Percentiles rank a stretch among this genome's conserved stretches.
Evolutionary conservation across 257 asterid genomes (phyloP).

Genomic region (Salvia miltiorrhiza): DNA sequence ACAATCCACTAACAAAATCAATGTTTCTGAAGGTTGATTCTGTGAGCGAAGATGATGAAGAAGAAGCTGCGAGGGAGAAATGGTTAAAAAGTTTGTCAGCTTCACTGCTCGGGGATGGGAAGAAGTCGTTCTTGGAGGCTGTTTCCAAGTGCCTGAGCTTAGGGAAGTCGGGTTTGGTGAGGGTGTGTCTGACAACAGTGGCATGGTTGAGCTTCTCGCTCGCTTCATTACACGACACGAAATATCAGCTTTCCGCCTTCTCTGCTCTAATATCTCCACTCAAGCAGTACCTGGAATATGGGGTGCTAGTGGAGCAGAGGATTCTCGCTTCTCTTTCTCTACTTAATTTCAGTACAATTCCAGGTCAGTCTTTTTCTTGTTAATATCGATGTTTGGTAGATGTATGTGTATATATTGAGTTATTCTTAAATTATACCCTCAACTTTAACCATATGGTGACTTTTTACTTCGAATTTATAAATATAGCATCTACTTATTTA

Average conservation of each 20-base stretch:
- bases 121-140: slow-evolving; percentile 51
- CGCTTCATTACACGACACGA: slow-evolving; percentile 37
- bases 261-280: slow-evolving; percentile 50
- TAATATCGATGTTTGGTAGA: not conserved
- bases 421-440: no score
- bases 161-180: slow-evolving; percentile 45
- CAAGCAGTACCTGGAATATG: slow-evolving; percentile 42
- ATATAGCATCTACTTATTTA: no score
- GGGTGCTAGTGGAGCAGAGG: slow-evolving; percentile 60
- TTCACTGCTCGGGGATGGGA: slow-evolving; percentile 57
- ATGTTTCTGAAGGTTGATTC: slow-evolving; percentile 11
- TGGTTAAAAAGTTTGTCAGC: slow-evolving; percentile 56
- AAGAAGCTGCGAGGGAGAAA: slow-evolving; percentile 55
- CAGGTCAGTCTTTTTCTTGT: slow-evolving; percentile 38
- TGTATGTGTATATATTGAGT: no score
- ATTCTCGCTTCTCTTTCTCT: slow-evolving; percentile 66
- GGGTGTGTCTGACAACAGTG: slow-evolving; percentile 63
- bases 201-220: slow-evolving; percentile 79
- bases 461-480: no score
- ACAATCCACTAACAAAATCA: not conserved
- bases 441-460: no score
- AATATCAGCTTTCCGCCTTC: slow-evolving; percentile 49
- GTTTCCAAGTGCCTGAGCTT: slow-evolving; percentile 52
- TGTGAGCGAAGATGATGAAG: slow-evolving; percentile 35
- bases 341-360: slow-evolving; percentile 53